These are phyloP conservation scores for Colletotrichum sp. DNA, from an alignment of 2,329 filamentous ascomycete genomes.

Conservation along the genomic window DNA sequence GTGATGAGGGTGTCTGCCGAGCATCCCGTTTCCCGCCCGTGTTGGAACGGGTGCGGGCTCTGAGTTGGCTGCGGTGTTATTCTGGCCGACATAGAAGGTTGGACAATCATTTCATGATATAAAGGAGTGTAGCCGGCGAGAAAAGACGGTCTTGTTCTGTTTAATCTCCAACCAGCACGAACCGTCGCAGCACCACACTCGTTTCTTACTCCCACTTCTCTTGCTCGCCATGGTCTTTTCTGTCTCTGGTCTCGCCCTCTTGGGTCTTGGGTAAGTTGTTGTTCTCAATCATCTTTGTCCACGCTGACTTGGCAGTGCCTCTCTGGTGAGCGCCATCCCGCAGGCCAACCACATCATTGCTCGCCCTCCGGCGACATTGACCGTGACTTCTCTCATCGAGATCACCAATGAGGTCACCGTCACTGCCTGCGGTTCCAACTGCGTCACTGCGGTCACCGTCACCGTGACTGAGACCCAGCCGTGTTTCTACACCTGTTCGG, in stretches of 20 bases:
- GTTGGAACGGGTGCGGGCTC: neutral
- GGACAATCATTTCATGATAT: conserved; percentile 14
- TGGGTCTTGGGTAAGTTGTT: conserved; percentile 31
- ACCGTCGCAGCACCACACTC: conserved; percentile 23
- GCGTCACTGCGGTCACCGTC: conserved; percentile 30
- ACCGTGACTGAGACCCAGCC: conserved; percentile 34
- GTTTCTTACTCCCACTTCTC: conserved; percentile 19
- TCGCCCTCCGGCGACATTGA: conserved; percentile 8
- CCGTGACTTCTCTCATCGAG: neutral
- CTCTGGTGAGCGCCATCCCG: conserved; percentile 26
- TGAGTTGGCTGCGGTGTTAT: neutral
- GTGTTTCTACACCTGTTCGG: conserved; percentile 23
- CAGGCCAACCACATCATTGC: conserved; percentile 8
- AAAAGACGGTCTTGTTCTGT: neutral
- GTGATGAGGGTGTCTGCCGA: neutral
- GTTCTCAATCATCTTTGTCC: neutral
- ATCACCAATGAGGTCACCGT: conserved; percentile 3
- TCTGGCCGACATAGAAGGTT: conserved; percentile 26
- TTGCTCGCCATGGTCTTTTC: conserved; percentile 26
- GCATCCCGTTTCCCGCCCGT: neutral
- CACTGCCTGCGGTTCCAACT: conserved; percentile 9
- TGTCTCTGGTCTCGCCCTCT: conserved; percentile 28
- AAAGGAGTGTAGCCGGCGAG: conserved; percentile 7
- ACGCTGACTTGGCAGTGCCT: conserved; percentile 23
- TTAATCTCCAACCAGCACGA: neutral